Evolutionary conservation across 148 eudicot genomes (phyloP).

Genomic region (Linanthus parryae): DNA sequence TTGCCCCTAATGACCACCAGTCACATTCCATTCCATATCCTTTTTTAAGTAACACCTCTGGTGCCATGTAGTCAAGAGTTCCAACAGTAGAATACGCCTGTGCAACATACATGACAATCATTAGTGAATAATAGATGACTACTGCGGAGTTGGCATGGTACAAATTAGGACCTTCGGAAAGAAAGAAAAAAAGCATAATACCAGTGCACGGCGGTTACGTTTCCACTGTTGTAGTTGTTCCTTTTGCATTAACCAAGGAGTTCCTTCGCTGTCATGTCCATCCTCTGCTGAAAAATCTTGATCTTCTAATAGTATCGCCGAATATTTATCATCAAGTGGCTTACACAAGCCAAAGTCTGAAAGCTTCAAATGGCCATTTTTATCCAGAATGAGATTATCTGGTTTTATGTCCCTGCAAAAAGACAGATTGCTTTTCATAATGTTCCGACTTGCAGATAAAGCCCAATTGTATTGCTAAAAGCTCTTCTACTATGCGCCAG

Average conservation of each 20-base stretch:
- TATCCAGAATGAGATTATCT: constrained; percentile 67
- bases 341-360: constrained; percentile 81
- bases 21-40: constrained; percentile 81
- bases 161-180: neutral
- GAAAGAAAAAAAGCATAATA: constrained; percentile 10
- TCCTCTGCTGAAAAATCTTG: constrained; percentile 38
- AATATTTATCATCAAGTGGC: constrained; percentile 49
- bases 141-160: neutral
- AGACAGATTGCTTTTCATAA: constrained; percentile 6
- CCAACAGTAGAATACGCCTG: constrained; percentile 83
- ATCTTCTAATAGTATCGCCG: constrained; percentile 45
- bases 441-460: too few species aligned
- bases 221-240: constrained; percentile 71
- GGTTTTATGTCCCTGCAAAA: constrained; percentile 67
- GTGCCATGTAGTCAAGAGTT: constrained; percentile 80
- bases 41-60: constrained; percentile 61
- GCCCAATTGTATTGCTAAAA: too few species aligned
- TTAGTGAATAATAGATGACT: neutral
- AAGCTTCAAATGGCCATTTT: constrained; percentile 66
- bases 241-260: constrained; percentile 67
- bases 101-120: too few species aligned
- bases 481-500: too few species aligned
- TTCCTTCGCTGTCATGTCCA: constrained; percentile 26
- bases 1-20: constrained; percentile 85
- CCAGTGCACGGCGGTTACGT: constrained; percentile 68